Percentiles rank a stretch among this genome's conserved stretches.
These are phyloP conservation scores for Spongispora temasekensis DNA, from an alignment of 1,284 basidiomycete species.

Conservation along the genomic window DNA sequence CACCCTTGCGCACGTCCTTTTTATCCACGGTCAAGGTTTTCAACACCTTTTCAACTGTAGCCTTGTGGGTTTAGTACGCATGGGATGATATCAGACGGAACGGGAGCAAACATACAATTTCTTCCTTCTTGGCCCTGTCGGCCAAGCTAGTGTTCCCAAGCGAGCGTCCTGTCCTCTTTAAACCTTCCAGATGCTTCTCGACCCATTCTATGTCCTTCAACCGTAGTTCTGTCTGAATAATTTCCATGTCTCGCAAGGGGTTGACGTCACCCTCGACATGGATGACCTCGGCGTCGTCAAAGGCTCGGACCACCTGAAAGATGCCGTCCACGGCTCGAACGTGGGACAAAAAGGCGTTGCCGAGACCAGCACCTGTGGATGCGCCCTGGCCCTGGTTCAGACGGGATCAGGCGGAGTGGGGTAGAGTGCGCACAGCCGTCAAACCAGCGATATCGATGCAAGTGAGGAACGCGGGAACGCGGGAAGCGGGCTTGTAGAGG, in stretches of 20 bases:
- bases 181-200: constrained; percentile 84
- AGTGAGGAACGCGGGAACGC: constrained; percentile 93
- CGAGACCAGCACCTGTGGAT: constrained; percentile 96
- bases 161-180: constrained; percentile 72
- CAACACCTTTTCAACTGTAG: constrained; percentile 83
- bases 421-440: constrained; percentile 67
- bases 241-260: constrained; percentile 96
- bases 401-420: constrained; percentile 4
- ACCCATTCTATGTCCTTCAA: constrained; percentile 99
- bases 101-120: constrained; percentile 64
- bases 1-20: constrained; percentile 92
- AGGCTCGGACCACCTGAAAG: constrained; percentile 97
- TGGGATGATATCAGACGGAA: constrained; percentile 1
- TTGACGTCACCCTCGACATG: constrained; percentile 99
- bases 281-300: constrained; percentile 98
- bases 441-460: constrained; percentile 99
- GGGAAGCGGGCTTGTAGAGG: constrained; percentile 86
- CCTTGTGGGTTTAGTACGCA: constrained; percentile 47
- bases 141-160: constrained; percentile 84
- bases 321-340: constrained; percentile 99
- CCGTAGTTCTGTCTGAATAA: constrained; percentile 92
- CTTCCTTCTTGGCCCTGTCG: constrained; percentile 96
- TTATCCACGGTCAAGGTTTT: constrained; percentile 80
- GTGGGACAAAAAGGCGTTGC: constrained; percentile 97
- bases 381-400: constrained; percentile 65